These are phyloP conservation scores for Rhodotorula sp. DNA, from an alignment of 1,284 basidiomycete species.

Conservation along the genomic window DNA sequence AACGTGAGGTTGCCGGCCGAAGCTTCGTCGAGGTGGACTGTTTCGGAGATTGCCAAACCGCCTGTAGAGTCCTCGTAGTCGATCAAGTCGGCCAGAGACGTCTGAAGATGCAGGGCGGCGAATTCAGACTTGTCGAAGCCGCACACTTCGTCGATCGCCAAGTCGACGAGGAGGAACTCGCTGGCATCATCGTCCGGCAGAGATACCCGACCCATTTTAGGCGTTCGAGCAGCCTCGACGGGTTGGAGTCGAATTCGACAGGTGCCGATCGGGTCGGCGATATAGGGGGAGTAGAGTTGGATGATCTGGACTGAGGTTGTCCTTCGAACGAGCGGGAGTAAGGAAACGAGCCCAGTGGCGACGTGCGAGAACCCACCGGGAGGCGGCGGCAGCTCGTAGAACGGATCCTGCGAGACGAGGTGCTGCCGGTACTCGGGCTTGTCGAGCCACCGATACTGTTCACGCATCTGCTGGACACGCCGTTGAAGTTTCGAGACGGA, in stretches of 20 bases:
- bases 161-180: slow-evolving; percentile 73
- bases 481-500: slow-evolving; percentile 82
- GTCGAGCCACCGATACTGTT: slow-evolving; percentile 86
- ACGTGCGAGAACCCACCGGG: slow-evolving; percentile 70
- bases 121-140: slow-evolving; percentile 74
- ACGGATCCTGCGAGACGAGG: slow-evolving; percentile 88
- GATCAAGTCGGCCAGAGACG: slow-evolving; percentile 74
- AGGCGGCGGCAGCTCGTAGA: slow-evolving; percentile 81
- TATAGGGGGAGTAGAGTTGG: slow-evolving; percentile 88
- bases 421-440: slow-evolving; percentile 88
- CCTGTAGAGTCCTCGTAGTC: slow-evolving; percentile 61
- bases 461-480: slow-evolving; percentile 89
- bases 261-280: slow-evolving; percentile 86
- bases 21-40: slow-evolving; percentile 69
- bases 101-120: slow-evolving; percentile 74
- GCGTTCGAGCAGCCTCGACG: slow-evolving; percentile 46
- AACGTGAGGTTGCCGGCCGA: slow-evolving; percentile 75
- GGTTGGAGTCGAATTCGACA: slow-evolving; percentile 76
- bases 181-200: slow-evolving; percentile 58
- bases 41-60: slow-evolving; percentile 73
- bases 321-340: slow-evolving; percentile 74
- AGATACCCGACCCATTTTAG: slow-evolving; percentile 30
- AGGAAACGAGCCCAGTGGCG: slow-evolving; percentile 77
- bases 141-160: slow-evolving; percentile 79
- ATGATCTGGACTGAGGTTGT: slow-evolving; percentile 70